Conservation (phyloP, 345 rosid species). For the Gossypium mustelinum region DNA sequence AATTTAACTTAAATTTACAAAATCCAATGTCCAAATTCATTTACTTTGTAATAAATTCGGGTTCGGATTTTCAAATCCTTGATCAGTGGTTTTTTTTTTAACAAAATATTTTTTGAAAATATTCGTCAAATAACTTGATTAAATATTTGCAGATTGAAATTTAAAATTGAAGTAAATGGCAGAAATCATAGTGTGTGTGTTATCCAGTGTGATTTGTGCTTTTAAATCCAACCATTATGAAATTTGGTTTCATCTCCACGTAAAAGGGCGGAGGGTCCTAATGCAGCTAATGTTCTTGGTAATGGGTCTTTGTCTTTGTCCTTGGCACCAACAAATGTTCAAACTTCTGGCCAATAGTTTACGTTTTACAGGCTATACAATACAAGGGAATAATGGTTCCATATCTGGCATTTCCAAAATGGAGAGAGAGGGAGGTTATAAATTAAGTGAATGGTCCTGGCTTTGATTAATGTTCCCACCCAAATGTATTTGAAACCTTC, state of each 20-base stretch:
- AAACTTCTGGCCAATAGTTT: background rate
- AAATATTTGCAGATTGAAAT: too few relatives aligned
- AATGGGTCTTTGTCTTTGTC: conserved; percentile 24
- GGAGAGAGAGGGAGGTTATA: too few relatives aligned
- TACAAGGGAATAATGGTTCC: background rate
- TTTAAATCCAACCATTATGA: conserved; percentile 12
- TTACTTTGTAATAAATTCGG: too few relatives aligned
- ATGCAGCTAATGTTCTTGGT: conserved; percentile 24
- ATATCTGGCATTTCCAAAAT: background rate
- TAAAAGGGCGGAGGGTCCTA: conserved; percentile 11
- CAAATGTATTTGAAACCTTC: background rate
- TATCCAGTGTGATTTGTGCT: too few relatives aligned
- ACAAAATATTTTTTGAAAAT: too few relatives aligned
- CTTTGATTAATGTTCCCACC: background rate
- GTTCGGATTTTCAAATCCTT: too few relatives aligned
- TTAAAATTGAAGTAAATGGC: too few relatives aligned
- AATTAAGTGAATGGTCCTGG: background rate
- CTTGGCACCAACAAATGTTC: conserved; percentile 8
- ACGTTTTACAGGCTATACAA: background rate
- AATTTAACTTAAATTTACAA: too few relatives aligned
- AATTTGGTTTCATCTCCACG: background rate
- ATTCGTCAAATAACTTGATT: too few relatives aligned
- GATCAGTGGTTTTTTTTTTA: too few relatives aligned
- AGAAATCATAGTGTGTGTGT: too few relatives aligned
- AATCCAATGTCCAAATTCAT: too few relatives aligned